Base-by-base conservation (phyloP, 768 basidiomycete species). In the Lactifluus piperatus region DNA sequence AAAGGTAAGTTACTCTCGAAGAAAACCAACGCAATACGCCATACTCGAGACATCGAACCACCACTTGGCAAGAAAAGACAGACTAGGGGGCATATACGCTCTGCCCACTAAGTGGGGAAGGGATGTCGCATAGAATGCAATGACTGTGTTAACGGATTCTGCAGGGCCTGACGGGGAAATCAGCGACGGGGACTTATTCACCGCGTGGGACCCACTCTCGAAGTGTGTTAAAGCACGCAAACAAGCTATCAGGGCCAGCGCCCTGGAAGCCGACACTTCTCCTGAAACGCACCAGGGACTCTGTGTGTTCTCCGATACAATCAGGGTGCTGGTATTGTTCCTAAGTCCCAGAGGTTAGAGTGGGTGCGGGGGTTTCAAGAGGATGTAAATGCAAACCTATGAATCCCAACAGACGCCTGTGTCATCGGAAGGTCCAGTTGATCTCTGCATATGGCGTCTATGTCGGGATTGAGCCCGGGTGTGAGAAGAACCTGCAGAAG, bases 11-110 rank as follows among this genome's bases (percentile, higher is more conserved):
- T 39, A 48, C 37, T 6, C 22, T 4, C 51, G 11, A 44, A 63
- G 34, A 30, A 5, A 30, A 26, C 18, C 16, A 18, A 44, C 43
- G 9, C 30, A 20, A 16, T 52, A 44, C 0, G 3, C 64, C 81
- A 57, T 68, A 94, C 92, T 77, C 2, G 83, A 83, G 8, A 82
- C 75, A 66, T 86, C 82, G 34, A 94, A 81, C 85, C 93, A 95
- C 64, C 79, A 79, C 18, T 73, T 75, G 8, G 87, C 90, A 45
- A 97, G 76, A 65, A 81, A 84, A 2, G 83, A 77, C 5, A 97
- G 75, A 60, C 83, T 85, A 0, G 94, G 88, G 5, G 81, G 69
- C 53, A 81, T 76, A 66, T 84, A 94, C 2, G 70, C 67, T 0
- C 74, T 65, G 1, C 90, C 90, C 13, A 91, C 78, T 8, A 73